Evolutionary conservation across 2,329 filamentous ascomycete species (phyloP), one percentile per base, ranked within the genome.

Genomic region (Diaporthe sp.): DNA sequence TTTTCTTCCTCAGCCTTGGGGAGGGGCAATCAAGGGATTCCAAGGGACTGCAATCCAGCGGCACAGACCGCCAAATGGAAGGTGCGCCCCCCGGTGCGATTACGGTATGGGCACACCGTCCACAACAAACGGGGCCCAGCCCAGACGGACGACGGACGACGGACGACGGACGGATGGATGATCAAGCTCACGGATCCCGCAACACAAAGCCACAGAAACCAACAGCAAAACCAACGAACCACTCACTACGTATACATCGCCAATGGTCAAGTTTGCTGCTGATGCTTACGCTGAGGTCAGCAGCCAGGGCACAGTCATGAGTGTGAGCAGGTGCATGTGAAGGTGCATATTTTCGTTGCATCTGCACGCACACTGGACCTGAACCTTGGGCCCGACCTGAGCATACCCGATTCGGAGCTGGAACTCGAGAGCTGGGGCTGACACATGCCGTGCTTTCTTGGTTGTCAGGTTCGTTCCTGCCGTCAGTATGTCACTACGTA

Each of bases 61-160:
- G 64, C 64, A 68, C 64, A 68, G 64, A 68, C 47, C 64, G 33
- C 64, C 50, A 22, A 42, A 22, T 68, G 64, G 64, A 54, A 54
- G 64, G 47, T 54, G 64, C 64, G 2, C 45, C 64, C 45, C 64
- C 64, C 64, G 12, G 64, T 68, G 64, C 5, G 17, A 19, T 54
- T 68, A 54, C 64, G 64, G 47, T 68, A 54, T n/a, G 33, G 8
- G 22, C 64, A 67, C 33, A 67, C 45, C 64, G 45, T 38, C 45
- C 38, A 40, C 17, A 15, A 9, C 60, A 50, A 30, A 30, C 38
- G 22, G 38, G 4, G n/a, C n/a, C 19, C 9, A 15, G 28, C 19
- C 40, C 30, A n/a, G n/a, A n/a, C n/a, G n/a, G n/a, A n/a, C n/a
- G n/a, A n/a, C n/a, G n/a, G n/a, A n/a, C n/a, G n/a, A n/a, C n/a